A percentile compares a stretch with the other conserved stretches of the same genome.
phyloP scores from a whole-genome alignment of 169 alveolate species.

The Fabrea salina region DNA sequence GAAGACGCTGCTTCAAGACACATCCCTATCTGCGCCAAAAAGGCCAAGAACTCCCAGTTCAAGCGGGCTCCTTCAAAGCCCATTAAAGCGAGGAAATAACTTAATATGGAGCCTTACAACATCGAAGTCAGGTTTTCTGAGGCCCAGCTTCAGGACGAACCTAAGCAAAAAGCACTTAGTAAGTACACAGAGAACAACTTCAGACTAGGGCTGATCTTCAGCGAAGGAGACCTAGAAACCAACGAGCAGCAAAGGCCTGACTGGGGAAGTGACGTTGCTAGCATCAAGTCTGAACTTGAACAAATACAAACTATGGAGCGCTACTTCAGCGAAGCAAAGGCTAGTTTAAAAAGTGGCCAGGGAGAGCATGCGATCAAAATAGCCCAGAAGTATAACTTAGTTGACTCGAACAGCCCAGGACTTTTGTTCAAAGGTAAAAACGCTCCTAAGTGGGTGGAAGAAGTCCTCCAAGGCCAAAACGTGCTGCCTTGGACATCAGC shows the following conservation, averaged over 20 bases:
- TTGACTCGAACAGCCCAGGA: background rate
- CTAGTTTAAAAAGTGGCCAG: background rate
- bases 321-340: background rate
- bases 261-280: background rate
- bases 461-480: background rate
- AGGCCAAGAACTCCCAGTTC: slow-evolving; percentile 30
- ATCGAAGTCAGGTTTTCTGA: slow-evolving; percentile 15
- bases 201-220: slow-evolving; percentile 16
- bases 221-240: background rate
- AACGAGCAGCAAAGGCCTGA: background rate
- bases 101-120: no score
- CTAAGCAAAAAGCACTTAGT: slow-evolving; percentile 2
- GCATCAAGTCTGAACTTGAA: background rate
- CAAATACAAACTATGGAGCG: background rate
- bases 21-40: slow-evolving; percentile 80
- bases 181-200: slow-evolving; percentile 19
- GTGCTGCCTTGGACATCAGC: slow-evolving; percentile 26
- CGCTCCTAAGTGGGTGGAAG: background rate
- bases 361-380: background rate
- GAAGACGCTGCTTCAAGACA: slow-evolving; percentile 83
- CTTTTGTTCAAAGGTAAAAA: background rate
- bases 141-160: background rate
- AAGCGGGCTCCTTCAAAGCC: background rate
- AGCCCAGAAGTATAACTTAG: background rate
- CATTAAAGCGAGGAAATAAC: background rate